phyloP scores from a whole-genome alignment of 371 early-diverging fungal species.

The Umbelopsis sp. region DNA sequence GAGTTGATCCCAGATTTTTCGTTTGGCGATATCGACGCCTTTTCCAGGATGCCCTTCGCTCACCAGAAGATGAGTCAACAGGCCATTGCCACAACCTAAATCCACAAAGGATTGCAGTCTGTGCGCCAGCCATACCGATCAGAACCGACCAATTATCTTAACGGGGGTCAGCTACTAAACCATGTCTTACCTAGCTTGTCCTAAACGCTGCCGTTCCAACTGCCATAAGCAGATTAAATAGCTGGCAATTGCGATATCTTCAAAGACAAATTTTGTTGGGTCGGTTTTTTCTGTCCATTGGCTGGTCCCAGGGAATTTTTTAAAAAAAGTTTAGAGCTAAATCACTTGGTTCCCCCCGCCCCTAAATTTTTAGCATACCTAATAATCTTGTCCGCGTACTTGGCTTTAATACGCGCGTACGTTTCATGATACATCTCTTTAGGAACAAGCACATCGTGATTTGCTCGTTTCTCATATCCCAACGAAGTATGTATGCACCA shows the following conservation, averaged over 20 bases:
- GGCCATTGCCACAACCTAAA: conserved; percentile 92
- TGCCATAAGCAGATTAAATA: conserved; percentile 81
- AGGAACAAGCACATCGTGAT: conserved; percentile 72
- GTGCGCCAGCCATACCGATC: neutral
- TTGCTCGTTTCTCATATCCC: conserved; percentile 77
- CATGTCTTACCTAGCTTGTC: conserved; percentile 19
- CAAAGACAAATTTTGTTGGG: conserved; percentile 82
- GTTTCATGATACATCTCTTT: conserved; percentile 66
- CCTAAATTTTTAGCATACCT: conserved; percentile 28
- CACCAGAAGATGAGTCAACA: conserved; percentile 79
- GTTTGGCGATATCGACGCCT: conserved; percentile 78
- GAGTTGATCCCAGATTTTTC: conserved; percentile 76
- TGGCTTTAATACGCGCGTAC: conserved; percentile 68
- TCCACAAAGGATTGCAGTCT: conserved; percentile 77
- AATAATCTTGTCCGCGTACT: conserved; percentile 60
- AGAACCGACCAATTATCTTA: neutral
- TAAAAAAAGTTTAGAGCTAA: neutral
- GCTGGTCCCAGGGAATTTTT: conserved; percentile 21
- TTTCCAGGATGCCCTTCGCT: conserved; percentile 80
- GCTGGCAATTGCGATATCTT: conserved; percentile 85
- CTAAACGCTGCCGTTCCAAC: conserved; percentile 40
- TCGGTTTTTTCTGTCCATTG: conserved; percentile 84
- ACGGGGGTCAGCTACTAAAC: neutral
- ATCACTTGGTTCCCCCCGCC: neutral
- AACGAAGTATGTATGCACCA: conserved; percentile 75